phyloP scores from a whole-genome alignment of 192 early-diverging fungal species.

The Thoreauomyces humboldtii region DNA sequence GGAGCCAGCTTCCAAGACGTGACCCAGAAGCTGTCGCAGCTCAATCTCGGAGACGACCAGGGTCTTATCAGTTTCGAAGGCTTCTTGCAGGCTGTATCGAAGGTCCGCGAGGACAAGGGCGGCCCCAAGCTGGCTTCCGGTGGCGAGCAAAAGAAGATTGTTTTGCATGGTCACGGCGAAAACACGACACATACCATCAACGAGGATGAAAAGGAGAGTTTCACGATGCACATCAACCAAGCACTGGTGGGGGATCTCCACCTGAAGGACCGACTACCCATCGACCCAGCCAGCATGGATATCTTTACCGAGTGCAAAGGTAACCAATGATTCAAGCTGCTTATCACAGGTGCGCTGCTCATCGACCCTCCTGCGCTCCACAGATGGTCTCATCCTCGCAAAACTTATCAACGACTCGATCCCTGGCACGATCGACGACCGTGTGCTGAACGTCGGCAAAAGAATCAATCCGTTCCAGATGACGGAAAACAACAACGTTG shows the following conservation, averaged over 20 bases:
- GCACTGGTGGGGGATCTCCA: slow-evolving; percentile 76
- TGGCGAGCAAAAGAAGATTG: slow-evolving; percentile 77
- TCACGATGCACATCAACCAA: slow-evolving; percentile 92
- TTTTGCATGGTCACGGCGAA: slow-evolving; percentile 73
- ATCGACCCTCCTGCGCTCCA: background rate
- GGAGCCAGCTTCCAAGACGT: slow-evolving; percentile 46
- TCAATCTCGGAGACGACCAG: slow-evolving; percentile 34
- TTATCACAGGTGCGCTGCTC: too few relatives aligned
- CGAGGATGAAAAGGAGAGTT: slow-evolving; percentile 97
- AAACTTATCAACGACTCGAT: slow-evolving; percentile 99
- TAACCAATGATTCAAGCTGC: slow-evolving; percentile 24
- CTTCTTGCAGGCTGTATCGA: slow-evolving; percentile 48
- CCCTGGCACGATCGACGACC: slow-evolving; percentile 97
- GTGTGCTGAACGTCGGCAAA: slow-evolving; percentile 87
- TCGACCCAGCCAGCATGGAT: slow-evolving; percentile 92
- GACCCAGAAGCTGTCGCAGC: slow-evolving; percentile 32
- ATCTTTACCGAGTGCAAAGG: slow-evolving; percentile 93
- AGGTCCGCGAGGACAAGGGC: slow-evolving; percentile 52
- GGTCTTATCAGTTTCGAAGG: slow-evolving; percentile 49
- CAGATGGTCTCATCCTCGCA: slow-evolving; percentile 81
- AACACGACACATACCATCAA: slow-evolving; percentile 98
- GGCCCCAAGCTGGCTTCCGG: slow-evolving; percentile 19
- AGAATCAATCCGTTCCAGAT: slow-evolving; percentile 94
- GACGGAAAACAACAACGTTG: slow-evolving; percentile 99
- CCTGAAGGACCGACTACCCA: slow-evolving; percentile 83